These are phyloP conservation scores for Eudorina sp. DNA, from an alignment of 139 green algal species.

Conservation along the genomic window DNA sequence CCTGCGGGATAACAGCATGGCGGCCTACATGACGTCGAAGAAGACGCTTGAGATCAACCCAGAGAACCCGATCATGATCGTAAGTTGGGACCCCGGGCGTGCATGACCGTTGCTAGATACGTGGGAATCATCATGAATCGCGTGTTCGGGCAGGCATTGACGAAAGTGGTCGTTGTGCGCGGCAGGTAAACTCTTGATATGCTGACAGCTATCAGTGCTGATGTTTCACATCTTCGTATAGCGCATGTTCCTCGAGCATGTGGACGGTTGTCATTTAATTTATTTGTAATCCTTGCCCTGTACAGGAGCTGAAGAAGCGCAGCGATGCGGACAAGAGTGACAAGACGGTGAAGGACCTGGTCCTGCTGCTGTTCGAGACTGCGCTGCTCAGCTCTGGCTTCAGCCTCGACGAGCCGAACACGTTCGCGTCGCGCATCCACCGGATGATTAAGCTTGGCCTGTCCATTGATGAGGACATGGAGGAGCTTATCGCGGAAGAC, in stretches of 20 bases:
- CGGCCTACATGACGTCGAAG: constrained; percentile 98
- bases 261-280: too few relatives aligned
- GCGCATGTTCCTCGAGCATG: too few relatives aligned
- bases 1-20: constrained; percentile 96
- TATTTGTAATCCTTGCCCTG: not conserved
- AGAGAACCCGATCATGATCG: constrained; percentile 95
- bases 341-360: constrained; percentile 99
- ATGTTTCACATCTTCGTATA: too few relatives aligned
- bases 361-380: constrained; percentile 99
- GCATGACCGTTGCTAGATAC: too few relatives aligned
- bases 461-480: constrained; percentile 96
- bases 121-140: too few relatives aligned
- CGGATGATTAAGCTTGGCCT: constrained; percentile 99
- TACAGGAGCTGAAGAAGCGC: constrained; percentile 89
- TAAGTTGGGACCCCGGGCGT: too few relatives aligned
- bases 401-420: constrained; percentile 98
- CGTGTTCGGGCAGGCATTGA: too few relatives aligned
- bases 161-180: not conserved
- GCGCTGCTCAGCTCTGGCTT: constrained; percentile 97
- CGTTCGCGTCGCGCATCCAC: constrained; percentile 98
- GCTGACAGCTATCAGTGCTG: too few relatives aligned
- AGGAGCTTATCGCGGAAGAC: constrained; percentile 55
- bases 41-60: constrained; percentile 99
- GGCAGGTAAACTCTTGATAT: too few relatives aligned
- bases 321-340: constrained; percentile 96